A percentile compares a stretch with the other conserved stretches of the same genome.
These are phyloP conservation scores for Fragaria iinumae DNA, from an alignment of 306 rosid species.

Conservation along the genomic window DNA sequence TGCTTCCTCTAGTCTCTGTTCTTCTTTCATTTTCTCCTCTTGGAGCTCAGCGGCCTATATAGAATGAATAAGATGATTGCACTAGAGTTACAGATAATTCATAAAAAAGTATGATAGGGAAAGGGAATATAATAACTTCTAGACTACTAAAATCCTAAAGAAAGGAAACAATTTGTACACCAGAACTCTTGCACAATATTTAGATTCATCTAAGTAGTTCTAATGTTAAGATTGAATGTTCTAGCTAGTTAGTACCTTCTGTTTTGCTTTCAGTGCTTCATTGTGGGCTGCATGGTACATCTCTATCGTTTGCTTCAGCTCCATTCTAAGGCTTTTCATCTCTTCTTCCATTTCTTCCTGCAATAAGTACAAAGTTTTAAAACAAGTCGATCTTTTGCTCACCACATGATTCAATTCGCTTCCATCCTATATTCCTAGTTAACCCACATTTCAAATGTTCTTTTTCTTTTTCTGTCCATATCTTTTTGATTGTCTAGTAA, in stretches of 20 bases:
- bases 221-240: neutral
- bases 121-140: neutral
- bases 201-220: neutral
- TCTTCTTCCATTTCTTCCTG: slow-evolving; percentile 32
- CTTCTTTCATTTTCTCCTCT: slow-evolving; percentile 29
- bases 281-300: slow-evolving; percentile 30
- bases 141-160: neutral
- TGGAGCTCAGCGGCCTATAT: slow-evolving; percentile 24
- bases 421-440: neutral
- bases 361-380: neutral
- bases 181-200: neutral
- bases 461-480: neutral
- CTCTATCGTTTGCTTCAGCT: slow-evolving; percentile 28
- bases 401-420: neutral
- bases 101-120: neutral
- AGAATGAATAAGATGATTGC: neutral
- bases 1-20: slow-evolving; percentile 21
- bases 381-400: neutral
- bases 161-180: neutral
- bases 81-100: neutral
- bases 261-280: slow-evolving; percentile 25
- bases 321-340: slow-evolving; percentile 28
- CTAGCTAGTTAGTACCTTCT: slow-evolving; percentile 21
- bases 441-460: neutral
- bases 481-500: neutral